Evolutionary conservation across 2,329 filamentous ascomycete species (phyloP), one percentile per base, ranked within the genome.

Genomic region (Alternaria brassicae): DNA sequence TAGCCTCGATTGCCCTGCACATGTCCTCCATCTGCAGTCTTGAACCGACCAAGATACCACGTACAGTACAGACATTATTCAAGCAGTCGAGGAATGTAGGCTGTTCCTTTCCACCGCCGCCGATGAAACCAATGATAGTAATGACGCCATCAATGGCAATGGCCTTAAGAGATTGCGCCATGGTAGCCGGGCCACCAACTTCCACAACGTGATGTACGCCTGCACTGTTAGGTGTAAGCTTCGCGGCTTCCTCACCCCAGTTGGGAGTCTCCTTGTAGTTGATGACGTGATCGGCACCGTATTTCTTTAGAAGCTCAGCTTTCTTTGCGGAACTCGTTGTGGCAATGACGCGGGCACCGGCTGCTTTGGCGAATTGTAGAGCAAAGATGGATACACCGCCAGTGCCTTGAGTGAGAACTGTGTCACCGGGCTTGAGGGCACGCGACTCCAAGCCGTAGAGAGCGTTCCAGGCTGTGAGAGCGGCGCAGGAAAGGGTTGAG

Each of bases 301-400:
- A 75, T 62, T 80, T 76, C 73, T 83, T 83, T 13, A 88, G 78
- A 27, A 72, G 71, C 27, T 82, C 78, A 3, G 75, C 81, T 72
- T 88, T 88, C 2, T 76, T 75, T 0, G 74, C 68, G 0, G 81
- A 83, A 1, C 82, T 85, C 0, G 85, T 88, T 0, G 85, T 88
- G 0, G 85, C 83, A 54, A 88, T 85, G 50, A 88, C 84, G 6
- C 72, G 80, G 0, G 85, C 86, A 27, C 85, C 85, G 0, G 81
- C 81, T 0, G 84, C 83, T 57, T 82, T 81, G 28, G 81, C 82
- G 59, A 84, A 83, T 61, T 80, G 88, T n/a, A 90, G 74, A 3
- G 84, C 88, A 58, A 89, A 89, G 60, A 90, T 82, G 62, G 83
- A 86, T 7, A 91, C 89, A 58, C 89, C 89, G 19, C 89, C 89